A percentile compares a stretch with the other conserved stretches of the same genome.
Evolutionary conservation across 2,329 filamentous ascomycete species (phyloP).

Genomic region (Xylaria sp.): DNA sequence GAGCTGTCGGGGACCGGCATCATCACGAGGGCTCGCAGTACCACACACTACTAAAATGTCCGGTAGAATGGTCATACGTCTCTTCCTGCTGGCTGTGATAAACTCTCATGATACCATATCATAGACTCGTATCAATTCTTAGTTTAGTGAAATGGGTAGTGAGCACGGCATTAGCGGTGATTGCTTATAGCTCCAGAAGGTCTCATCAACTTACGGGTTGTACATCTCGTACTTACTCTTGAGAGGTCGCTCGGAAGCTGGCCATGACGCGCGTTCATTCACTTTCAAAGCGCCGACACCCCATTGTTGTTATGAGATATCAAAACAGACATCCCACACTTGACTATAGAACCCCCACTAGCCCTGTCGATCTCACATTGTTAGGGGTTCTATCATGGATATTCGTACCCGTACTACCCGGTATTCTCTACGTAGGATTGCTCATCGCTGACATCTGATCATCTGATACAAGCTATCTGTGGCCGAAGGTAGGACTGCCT

Average conservation of each 20-base stretch:
- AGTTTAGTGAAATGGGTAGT: background rate
- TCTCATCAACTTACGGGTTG: background rate
- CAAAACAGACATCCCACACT: background rate
- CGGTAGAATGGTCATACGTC: background rate
- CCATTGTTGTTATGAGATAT: background rate
- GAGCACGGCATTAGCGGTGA: background rate
- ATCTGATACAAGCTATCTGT: slow-evolving; percentile 29
- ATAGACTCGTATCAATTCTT: background rate
- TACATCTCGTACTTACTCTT: background rate
- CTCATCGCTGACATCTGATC: slow-evolving; percentile 10
- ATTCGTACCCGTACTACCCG: background rate
- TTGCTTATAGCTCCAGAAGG: background rate
- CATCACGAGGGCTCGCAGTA: background rate
- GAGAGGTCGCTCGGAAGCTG: background rate
- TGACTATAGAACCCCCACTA: background rate
- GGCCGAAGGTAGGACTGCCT: slow-evolving; percentile 13
- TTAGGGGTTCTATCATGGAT: background rate
- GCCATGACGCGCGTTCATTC: background rate
- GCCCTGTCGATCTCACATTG: background rate
- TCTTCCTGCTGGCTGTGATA: background rate
- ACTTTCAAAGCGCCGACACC: background rate
- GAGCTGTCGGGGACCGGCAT: background rate
- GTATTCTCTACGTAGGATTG: background rate
- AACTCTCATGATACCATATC: background rate
- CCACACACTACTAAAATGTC: background rate